Evolutionary conservation across 1,284 basidiomycete species (phyloP).

Genomic region (Ustilago curta): DNA sequence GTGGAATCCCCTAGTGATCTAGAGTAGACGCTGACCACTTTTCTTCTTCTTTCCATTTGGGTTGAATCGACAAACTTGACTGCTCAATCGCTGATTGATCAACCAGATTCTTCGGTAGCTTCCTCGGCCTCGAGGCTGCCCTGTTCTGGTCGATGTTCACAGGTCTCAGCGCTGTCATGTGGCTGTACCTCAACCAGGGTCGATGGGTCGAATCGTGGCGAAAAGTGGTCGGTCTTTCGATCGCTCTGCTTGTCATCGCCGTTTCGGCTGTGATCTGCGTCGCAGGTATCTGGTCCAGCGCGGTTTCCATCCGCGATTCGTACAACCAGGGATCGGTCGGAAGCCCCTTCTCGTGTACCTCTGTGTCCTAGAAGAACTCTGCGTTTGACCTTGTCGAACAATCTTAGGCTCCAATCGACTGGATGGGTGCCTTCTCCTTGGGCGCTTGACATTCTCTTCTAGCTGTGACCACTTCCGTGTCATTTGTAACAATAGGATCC

Average conservation of each 20-base stretch:
- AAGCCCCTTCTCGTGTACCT: constrained; percentile 68
- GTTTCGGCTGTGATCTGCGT: constrained; percentile 67
- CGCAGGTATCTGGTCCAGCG: constrained; percentile 69
- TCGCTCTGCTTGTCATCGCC: constrained; percentile 64
- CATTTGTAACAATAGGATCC: neutral
- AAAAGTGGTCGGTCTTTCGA: constrained; percentile 34
- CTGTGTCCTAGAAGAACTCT: constrained; percentile 12
- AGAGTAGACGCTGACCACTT: too few relatives aligned
- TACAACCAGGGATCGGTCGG: constrained; percentile 65
- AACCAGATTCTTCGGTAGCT: constrained; percentile 45
- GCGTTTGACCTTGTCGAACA: neutral
- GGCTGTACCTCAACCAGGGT: constrained; percentile 59
- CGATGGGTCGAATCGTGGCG: constrained; percentile 38
- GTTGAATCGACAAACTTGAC: too few relatives aligned
- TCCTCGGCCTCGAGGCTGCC: constrained; percentile 56
- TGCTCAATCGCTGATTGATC: too few relatives aligned
- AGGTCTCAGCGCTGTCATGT: constrained; percentile 49
- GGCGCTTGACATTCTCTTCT: neutral
- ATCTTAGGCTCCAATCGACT: neutral
- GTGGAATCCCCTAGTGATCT: too few relatives aligned
- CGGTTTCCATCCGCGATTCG: constrained; percentile 66
- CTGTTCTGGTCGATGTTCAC: constrained; percentile 62
- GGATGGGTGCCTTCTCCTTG: neutral
- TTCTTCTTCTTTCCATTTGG: too few relatives aligned
- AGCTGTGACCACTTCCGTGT: neutral